Conservation (phyloP, 768 basidiomycete species). For the Mycena galericulata region DNA sequence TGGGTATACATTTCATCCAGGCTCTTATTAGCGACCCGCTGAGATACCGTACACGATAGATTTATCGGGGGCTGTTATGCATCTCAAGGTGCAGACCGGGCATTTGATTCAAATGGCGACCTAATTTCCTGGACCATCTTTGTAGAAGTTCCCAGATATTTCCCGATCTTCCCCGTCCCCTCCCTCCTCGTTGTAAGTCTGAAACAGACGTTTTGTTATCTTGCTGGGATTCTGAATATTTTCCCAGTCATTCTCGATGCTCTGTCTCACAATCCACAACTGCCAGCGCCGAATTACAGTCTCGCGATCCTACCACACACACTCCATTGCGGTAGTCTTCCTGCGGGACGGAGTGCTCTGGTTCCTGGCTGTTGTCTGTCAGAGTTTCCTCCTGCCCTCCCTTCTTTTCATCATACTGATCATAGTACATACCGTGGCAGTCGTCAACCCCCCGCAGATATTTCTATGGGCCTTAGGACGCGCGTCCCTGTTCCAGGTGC, state of each 20-base stretch:
- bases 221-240: not conserved
- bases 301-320: not conserved
- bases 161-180: not conserved
- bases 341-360: not conserved
- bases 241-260: not conserved
- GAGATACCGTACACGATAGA: too few species aligned
- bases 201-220: not conserved
- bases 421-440: not conserved
- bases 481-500: not conserved
- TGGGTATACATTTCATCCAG: too few species aligned
- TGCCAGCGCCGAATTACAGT: not conserved
- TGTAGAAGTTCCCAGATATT: not conserved
- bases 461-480: not conserved
- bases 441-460: conserved; percentile 2
- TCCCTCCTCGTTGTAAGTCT: not conserved
- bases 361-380: not conserved
- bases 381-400: not conserved
- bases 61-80: too few species aligned
- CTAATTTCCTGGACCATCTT: too few species aligned
- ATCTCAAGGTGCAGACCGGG: too few species aligned
- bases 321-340: not conserved
- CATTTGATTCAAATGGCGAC: too few species aligned
- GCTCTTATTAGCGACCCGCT: not conserved
- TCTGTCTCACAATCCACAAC: not conserved
- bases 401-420: not conserved